Evolutionary conservation across 1,284 basidiomycete genomes (phyloP).

Genomic region (Papiliotrema nemorosa): DNA sequence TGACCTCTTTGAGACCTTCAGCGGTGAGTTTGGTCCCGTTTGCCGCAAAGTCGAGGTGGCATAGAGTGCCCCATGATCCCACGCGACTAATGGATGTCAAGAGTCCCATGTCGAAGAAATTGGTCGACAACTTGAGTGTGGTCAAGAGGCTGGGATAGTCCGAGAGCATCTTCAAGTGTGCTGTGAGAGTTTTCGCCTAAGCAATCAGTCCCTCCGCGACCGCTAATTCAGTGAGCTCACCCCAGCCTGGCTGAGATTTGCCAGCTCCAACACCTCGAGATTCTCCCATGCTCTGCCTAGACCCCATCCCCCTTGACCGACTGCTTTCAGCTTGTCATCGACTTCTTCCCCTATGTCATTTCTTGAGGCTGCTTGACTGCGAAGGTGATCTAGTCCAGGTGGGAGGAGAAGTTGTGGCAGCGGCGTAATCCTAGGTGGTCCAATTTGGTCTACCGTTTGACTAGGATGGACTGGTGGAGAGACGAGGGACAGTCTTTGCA

Average conservation of each 20-base stretch:
- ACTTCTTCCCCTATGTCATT: not conserved
- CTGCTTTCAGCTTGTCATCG: not conserved
- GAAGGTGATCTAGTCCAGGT: not conserved
- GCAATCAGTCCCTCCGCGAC: not conserved
- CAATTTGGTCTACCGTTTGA: not conserved
- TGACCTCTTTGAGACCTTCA: conserved; percentile 19
- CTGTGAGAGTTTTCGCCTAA: conserved; percentile 22
- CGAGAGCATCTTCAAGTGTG: conserved; percentile 17
- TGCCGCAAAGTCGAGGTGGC: conserved; percentile 21
- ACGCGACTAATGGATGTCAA: conserved; percentile 17
- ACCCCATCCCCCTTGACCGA: conserved; percentile 7
- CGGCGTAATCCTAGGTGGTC: conserved; percentile 1
- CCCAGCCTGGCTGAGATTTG: conserved; percentile 14
- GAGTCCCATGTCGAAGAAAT: conserved; percentile 25
- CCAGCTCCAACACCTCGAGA: conserved; percentile 19
- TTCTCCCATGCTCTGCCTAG: conserved; percentile 29
- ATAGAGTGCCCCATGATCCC: conserved; percentile 19
- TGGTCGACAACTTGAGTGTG: conserved; percentile 22
- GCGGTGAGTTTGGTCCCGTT: conserved; percentile 28
- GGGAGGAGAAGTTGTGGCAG: not conserved
- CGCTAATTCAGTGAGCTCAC: conserved; percentile 13
- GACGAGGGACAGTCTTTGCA: not conserved
- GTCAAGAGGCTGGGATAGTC: conserved; percentile 6
- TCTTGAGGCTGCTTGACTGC: not conserved
- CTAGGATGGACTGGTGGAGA: not conserved